Percentiles rank a stretch among this genome's conserved stretches.
Evolutionary conservation across 768 basidiomycete species (phyloP).

Genomic region (Naematelia encephala): DNA sequence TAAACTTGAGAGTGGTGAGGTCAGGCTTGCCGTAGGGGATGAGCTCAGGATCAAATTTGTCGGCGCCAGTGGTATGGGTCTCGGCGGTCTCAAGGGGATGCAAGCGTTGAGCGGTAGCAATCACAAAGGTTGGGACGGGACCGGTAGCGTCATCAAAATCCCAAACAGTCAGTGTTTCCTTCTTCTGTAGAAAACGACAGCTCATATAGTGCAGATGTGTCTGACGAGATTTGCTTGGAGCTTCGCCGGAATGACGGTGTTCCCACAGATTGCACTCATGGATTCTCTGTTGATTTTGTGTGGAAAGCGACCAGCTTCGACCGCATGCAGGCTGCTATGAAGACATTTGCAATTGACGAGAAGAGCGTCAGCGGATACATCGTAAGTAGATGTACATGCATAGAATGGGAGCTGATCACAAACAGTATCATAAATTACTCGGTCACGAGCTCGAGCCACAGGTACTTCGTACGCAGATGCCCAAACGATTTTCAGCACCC

Average conservation of each 20-base stretch:
- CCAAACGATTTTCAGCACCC: conserved; percentile 92
- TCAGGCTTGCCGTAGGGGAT: conserved; percentile 92
- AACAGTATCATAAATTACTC: conserved; percentile 95
- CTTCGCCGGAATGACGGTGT: conserved; percentile 85
- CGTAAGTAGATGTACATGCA: conserved; percentile 56
- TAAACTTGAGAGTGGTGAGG: conserved; percentile 96
- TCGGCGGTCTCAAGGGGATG: conserved; percentile 38
- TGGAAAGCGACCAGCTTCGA: conserved; percentile 99
- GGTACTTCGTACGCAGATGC: conserved; percentile 71
- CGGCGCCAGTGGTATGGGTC: conserved; percentile 60
- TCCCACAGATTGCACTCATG: conserved; percentile 87
- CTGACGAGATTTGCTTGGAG: conserved; percentile 95
- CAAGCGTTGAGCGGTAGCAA: conserved; percentile 31
- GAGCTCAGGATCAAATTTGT: conserved; percentile 85
- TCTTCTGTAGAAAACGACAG: background rate
- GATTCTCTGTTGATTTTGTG: conserved; percentile 96
- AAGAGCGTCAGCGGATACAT: conserved; percentile 99
- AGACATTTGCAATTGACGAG: conserved; percentile 98
- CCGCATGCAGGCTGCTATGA: conserved; percentile 99
- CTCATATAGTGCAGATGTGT: conserved; percentile 66
- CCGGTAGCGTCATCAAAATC: conserved; percentile 97
- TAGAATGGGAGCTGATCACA: background rate
- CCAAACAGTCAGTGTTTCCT: conserved; percentile 75
- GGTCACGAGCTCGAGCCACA: conserved; percentile 98
- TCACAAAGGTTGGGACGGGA: conserved; percentile 93